A percentile compares a stretch with the other conserved stretches of the same genome.
phyloP scores from a whole-genome alignment of 768 basidiomycete genomes.

The Suillus plorans region DNA sequence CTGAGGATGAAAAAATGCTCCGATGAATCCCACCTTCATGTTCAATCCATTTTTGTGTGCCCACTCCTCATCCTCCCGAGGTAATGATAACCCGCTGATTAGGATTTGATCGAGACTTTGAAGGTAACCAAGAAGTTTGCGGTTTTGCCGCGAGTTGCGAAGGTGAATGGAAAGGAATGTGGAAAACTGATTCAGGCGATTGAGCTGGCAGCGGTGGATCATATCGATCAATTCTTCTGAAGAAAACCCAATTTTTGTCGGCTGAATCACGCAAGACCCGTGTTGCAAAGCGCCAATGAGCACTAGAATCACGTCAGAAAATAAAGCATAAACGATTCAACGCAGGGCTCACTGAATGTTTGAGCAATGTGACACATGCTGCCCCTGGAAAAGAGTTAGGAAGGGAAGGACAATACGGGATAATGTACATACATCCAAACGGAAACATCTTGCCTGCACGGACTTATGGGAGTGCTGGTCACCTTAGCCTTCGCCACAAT shows the following conservation, averaged over 20 bases:
- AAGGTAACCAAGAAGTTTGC: conserved; percentile 60
- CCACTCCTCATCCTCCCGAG: conserved; percentile 70
- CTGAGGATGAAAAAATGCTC: conserved; percentile 13
- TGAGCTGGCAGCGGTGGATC: conserved; percentile 65
- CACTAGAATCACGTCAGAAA: conserved; percentile 43
- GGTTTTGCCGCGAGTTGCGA: conserved; percentile 54
- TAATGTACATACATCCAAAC: conserved; percentile 63
- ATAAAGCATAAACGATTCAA: conserved; percentile 21
- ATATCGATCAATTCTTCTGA: conserved; percentile 71
- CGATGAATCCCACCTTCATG: conserved; percentile 45
- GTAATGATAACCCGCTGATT: conserved; percentile 64
- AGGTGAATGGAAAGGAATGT: conserved; percentile 68
- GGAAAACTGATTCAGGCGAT: conserved; percentile 74
- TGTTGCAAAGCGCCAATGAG: conserved; percentile 70
- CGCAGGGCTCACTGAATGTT: conserved; percentile 59
- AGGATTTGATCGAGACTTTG: conserved; percentile 59
- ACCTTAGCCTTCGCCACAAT: conserved; percentile 60
- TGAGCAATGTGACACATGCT: conserved; percentile 85
- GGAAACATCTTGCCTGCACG: conserved; percentile 63
- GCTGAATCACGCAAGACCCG: conserved; percentile 71
- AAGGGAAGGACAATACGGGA: conserved; percentile 24
- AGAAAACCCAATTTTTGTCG: conserved; percentile 62
- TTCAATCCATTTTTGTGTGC: conserved; percentile 63
- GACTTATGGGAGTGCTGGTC: conserved; percentile 47
- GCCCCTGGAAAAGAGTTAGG: conserved; percentile 52